Evolutionary conservation across 352 stramenopile genomes (phyloP).

Genomic region (Blastocystis sp.): DNA sequence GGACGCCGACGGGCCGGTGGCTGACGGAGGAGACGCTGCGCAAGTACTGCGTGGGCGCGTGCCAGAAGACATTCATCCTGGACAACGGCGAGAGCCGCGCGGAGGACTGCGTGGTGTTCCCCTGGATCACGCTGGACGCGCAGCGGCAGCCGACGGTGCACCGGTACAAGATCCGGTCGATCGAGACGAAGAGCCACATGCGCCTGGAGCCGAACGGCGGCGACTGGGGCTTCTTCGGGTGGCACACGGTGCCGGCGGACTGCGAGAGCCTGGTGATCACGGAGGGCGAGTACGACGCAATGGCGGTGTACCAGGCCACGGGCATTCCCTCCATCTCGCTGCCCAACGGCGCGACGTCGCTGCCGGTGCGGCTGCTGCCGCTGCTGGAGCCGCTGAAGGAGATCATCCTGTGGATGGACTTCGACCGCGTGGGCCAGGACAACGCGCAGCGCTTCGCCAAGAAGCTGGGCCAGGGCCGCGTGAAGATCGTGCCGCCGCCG

Average conservation of each 20-base stretch:
- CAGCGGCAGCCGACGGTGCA: slow-evolving; percentile 27
- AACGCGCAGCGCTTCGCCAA: slow-evolving; percentile 91
- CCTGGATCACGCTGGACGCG: slow-evolving; percentile 79
- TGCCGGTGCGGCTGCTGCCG: slow-evolving; percentile 88
- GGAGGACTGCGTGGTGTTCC: slow-evolving; percentile 86
- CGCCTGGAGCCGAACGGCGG: slow-evolving; percentile 84
- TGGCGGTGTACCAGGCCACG: slow-evolving; percentile 93
- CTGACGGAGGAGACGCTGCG: slow-evolving; percentile 78
- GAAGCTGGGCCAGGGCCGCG: slow-evolving; percentile 85
- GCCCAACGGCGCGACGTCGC: slow-evolving; percentile 90
- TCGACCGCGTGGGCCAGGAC: slow-evolving; percentile 85
- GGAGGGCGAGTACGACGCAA: slow-evolving; percentile 92
- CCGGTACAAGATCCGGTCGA: slow-evolving; percentile 80
- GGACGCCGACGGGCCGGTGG: slow-evolving; percentile 72
- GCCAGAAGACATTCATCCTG: slow-evolving; percentile 81
- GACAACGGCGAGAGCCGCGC: slow-evolving; percentile 74
- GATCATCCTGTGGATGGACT: slow-evolving; percentile 98
- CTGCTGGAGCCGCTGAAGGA: slow-evolving; percentile 91
- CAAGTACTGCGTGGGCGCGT: slow-evolving; percentile 84
- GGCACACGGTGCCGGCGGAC: slow-evolving; percentile 86
- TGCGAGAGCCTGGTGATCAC: slow-evolving; percentile 89
- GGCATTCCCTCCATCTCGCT: slow-evolving; percentile 86
- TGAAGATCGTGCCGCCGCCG: slow-evolving; percentile 69
- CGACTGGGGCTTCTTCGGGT: slow-evolving; percentile 96
- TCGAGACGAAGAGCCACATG: slow-evolving; percentile 82